Evolutionary conservation across 2,329 filamentous ascomycete species (phyloP), one percentile per base, ranked within the genome.

Genomic region (Alternaria rosae): DNA sequence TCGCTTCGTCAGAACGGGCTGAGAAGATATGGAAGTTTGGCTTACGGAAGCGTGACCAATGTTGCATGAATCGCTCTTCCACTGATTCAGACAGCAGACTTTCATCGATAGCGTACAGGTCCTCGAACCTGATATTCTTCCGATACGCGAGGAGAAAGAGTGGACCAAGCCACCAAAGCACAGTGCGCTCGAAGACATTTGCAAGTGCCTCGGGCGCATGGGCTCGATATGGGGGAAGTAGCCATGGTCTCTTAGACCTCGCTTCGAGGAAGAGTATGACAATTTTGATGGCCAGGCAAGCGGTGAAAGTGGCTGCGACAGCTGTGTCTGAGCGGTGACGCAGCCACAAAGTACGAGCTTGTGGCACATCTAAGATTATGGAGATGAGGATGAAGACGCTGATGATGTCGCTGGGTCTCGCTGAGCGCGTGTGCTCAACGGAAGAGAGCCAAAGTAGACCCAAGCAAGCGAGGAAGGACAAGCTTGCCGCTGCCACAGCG

Each of bases 21-120:
- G 2, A 38, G 17, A 17, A 1, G 35, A 11, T 38, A 1, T 17
- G 9, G 3, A 17, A 11, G 1, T 6, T 0, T 38, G 35, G 1
- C 35, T 38, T 38, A 38, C 35, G 35, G 5, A 38, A 38, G 35
- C 35, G 35, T 38, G 35, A 38, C 35, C 35, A 38, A 1, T 38
- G 11, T 9, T 38, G 9, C 35, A 38, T 38, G 9, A 38, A 38
- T 2, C 35, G n/a, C n/a, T 38, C 35, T n/a, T 38, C 35, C 3
- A 38, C 35, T 38, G 35, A 38, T 38, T 38, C 35, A 11, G 35
- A 38, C 9, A 10, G 3, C n/a, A 38, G 35, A 1, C 35, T 38
- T 1, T 10, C 15, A 17, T 38, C 35, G 35, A 38, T 38, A 38
- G 0, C n/a, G n/a, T 38, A 38, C 35, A 38, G 6, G 1, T 38